Evolutionary conservation across 2,329 filamentous ascomycete genomes (phyloP), one percentile per base, ranked within the genome.

Genomic region (Alternaria panax): DNA sequence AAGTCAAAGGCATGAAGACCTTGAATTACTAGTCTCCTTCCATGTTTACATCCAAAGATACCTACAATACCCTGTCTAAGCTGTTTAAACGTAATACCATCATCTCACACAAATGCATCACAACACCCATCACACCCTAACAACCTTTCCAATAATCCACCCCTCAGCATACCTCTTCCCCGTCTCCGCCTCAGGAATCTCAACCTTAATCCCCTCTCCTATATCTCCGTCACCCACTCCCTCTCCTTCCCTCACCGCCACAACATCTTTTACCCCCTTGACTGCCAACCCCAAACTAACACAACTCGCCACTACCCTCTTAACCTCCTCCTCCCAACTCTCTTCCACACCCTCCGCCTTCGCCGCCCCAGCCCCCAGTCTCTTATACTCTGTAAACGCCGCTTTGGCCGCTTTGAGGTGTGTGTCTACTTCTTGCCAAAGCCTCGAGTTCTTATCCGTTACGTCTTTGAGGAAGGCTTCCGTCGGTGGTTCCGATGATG

Each of bases 111-210:
- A 28, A 3, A 5, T 9, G 9, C 27, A 28, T 9, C 7, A 28
- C 27, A 28, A 28, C 27, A 2, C 27, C 30, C 28, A n/a, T 54
- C 43, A 69, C 32, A 25, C 50, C 59, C 70, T 72, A 14, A 64
- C 47, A 40, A 83, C 64, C 64, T 76, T 80, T 5, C 78, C 80
- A n/a, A 84, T 78, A 27, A 80, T 68, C 82, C 82, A 84, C 66
- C 79, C 81, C 45, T 76, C 75, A 25, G 78, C 73, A 73, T 80
- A 81, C 66, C 81, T 75, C 65, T 78, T 76, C 38, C 71, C 77
- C 47, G 64, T 70, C 50, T 69, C 78, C 7, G 70, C 66, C 54
- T 70, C 65, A 3, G 79, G 77, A 30, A 82, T 66, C 43, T 74
- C 75, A 6, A 80, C 65, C 54, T 70, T 75, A 4, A 80, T 25